Conservation (phyloP, 805 yeast genomes). For the Cyberlindnera bimundalis region DNA sequence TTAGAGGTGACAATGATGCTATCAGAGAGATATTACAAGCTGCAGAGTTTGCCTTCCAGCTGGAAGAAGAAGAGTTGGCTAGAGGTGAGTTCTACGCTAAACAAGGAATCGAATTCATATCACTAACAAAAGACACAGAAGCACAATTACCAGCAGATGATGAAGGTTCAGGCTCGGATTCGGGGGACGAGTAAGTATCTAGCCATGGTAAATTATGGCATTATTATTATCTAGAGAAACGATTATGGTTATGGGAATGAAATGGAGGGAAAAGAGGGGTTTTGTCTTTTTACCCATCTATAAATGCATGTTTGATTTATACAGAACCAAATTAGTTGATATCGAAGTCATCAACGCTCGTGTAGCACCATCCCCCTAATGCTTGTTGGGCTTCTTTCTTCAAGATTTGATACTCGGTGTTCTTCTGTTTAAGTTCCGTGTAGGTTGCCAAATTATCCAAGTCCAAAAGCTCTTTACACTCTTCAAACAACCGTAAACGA, state of each 20-base stretch:
- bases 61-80: constrained; percentile 32
- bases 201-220: no score
- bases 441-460: constrained; percentile 25
- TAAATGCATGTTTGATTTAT: constrained; percentile 6
- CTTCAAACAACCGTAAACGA: constrained; percentile 23
- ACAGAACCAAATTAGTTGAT: background rate
- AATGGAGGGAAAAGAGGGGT: background rate
- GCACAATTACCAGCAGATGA: constrained; percentile 33
- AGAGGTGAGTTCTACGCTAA: constrained; percentile 28
- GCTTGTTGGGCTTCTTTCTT: constrained; percentile 31
- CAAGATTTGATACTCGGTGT: constrained; percentile 27
- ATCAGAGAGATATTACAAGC: constrained; percentile 66
- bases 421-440: constrained; percentile 29
- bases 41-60: constrained; percentile 71
- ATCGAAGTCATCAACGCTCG: constrained; percentile 42
- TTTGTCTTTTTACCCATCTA: background rate
- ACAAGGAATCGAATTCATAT: constrained; percentile 12
- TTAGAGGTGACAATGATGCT: constrained; percentile 48
- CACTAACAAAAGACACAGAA: constrained; percentile 22
- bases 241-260: background rate
- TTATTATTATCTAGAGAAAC: background rate
- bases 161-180: constrained; percentile 24
- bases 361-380: constrained; percentile 45
- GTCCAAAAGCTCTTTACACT: constrained; percentile 18
- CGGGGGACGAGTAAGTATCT: constrained; percentile 16